Evolutionary conservation across 2,329 filamentous ascomycete genomes (phyloP), one percentile per base, ranked within the genome.

Genomic region (Venturia effusa): DNA sequence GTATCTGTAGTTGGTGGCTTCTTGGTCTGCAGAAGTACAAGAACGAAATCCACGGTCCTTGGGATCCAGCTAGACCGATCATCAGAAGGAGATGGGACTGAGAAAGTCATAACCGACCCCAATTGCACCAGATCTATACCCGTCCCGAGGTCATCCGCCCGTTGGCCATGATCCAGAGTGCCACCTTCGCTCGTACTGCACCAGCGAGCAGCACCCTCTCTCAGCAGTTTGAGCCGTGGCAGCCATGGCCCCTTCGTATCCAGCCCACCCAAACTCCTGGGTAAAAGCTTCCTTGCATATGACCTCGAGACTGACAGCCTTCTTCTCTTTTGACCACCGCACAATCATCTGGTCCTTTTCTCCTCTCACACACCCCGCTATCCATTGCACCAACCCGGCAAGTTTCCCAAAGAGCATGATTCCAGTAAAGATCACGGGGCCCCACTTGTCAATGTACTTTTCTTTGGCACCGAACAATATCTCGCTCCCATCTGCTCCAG

Each of bases 1-100:
- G 93, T 1, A 88, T 92, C 15, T 97, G 92, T 74, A 96, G 91
- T 73, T 97, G 92, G 93, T 97, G 94, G 92, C 78, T 99, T 67
- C 97, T 99, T 71, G 90, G 92, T 10, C 76, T 99, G 74, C 94
- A 99, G 77, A 93, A 96, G 78, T 99, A 97, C 77, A 99, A 99
- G 80, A 97, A 97, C 74, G 94, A 97, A 77, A 97, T 99, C 68
- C 90, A 92, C 71, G 94, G 94, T 54, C 94, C 94, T 1, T 99
- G 94, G 94, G 94, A 99, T 77, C 92, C 93, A 24, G 94, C 94
- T 7, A 83, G 92, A 72, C 94, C 94, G 11, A 84, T 94, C 64
- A 92, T 94, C 67, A 85, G 91, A 71, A 87, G 87, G 70, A 80
- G 85, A 51, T 80, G 78, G 78, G 79, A 79, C 71, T 77, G 70